Conservation (phyloP, 805 yeast species). For the Yamadazyma phyllophila region DNA sequence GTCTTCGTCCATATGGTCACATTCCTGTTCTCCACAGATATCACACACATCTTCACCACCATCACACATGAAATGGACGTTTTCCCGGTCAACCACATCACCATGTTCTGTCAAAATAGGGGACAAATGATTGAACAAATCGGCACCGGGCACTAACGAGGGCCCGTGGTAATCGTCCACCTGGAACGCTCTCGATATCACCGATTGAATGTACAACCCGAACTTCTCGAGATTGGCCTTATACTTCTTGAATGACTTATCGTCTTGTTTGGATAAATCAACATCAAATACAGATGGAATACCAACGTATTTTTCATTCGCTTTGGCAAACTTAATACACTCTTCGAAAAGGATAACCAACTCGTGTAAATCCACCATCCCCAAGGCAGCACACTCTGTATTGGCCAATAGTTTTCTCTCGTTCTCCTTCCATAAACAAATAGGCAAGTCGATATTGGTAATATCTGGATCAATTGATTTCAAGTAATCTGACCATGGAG, state of each 20-base stretch:
- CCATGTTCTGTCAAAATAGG: conserved; percentile 24
- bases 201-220: conserved; percentile 55
- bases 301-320: conserved; percentile 22
- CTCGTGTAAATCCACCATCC: conserved; percentile 52
- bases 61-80: conserved; percentile 60
- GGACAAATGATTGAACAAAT: conserved; percentile 72
- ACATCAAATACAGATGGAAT: conserved; percentile 37
- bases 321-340: conserved; percentile 42
- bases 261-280: conserved; percentile 18
- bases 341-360: conserved; percentile 38
- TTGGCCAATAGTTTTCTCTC: conserved; percentile 51
- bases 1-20: conserved; percentile 23
- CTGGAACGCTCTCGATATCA: conserved; percentile 78
- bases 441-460: conserved; percentile 43
- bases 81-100: conserved; percentile 26
- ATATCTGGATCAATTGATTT: conserved; percentile 44
- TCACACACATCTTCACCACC: conserved; percentile 27
- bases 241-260: conserved; percentile 17
- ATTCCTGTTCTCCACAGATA: conserved; percentile 32
- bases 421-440: conserved; percentile 60
- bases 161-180: conserved; percentile 73
- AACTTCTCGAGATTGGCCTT: conserved; percentile 41
- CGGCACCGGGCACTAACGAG: conserved; percentile 88
- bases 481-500: conserved; percentile 82
- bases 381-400: conserved; percentile 60